phyloP scores from a whole-genome alignment of 2,329 filamentous ascomycete genomes.

The Fusarium tuaranense region DNA sequence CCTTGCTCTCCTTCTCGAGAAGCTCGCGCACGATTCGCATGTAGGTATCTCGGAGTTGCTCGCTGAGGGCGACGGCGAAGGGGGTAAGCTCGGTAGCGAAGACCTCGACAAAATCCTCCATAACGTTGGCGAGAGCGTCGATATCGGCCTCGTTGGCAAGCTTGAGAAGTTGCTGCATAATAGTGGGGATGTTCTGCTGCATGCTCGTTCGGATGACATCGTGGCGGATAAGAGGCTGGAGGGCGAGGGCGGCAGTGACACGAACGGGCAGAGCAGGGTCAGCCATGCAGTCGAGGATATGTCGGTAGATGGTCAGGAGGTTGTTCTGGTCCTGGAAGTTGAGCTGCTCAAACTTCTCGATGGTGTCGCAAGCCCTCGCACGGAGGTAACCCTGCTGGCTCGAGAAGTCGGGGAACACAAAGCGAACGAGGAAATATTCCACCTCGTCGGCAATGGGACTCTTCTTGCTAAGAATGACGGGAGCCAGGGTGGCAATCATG shows the following conservation, averaged over 20 bases:
- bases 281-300: conserved; percentile 97
- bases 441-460: conserved; percentile 97
- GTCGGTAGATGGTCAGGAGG: conserved; percentile 93
- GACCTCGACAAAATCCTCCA: conserved; percentile 99
- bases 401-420: conserved; percentile 98
- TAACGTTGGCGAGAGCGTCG: conserved; percentile 95
- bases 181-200: conserved; percentile 97
- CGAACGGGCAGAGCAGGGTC: conserved; percentile 93
- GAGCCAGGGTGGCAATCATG: conserved; percentile 96
- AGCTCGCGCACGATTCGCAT: conserved; percentile 92
- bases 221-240: conserved; percentile 95
- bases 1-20: conserved; percentile 85
- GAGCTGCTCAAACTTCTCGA: conserved; percentile 97
- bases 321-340: conserved; percentile 98
- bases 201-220: conserved; percentile 94
- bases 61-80: conserved; percentile 94
- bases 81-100: conserved; percentile 97
- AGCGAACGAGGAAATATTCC: conserved; percentile 97
- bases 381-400: conserved; percentile 92
- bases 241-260: conserved; percentile 91
- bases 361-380: conserved; percentile 93
- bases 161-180: conserved; percentile 99
- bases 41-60: conserved; percentile 96
- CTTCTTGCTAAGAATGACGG: conserved; percentile 97
- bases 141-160: conserved; percentile 98